phyloP scores from a whole-genome alignment of 1,139 yeast species.

The Taiozyma onychis region DNA sequence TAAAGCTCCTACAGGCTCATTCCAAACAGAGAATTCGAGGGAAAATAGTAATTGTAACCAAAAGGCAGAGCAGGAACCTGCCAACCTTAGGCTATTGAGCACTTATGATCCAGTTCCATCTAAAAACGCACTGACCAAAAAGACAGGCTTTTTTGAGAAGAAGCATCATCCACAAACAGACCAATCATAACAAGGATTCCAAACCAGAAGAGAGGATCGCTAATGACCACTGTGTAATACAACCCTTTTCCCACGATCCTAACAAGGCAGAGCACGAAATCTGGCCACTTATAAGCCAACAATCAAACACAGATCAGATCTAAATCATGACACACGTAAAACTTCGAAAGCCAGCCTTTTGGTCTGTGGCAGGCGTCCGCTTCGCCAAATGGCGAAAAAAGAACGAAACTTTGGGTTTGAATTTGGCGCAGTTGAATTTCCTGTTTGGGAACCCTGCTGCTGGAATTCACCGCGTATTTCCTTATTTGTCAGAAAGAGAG shows the following conservation, averaged over 20 bases:
- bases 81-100: no score
- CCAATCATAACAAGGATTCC: neutral
- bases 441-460: neutral
- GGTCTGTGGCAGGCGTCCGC: conserved; percentile 55
- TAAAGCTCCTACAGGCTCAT: neutral
- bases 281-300: neutral
- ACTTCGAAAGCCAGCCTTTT: neutral
- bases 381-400: conserved; percentile 58
- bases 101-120: no score
- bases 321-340: neutral
- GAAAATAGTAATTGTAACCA: neutral
- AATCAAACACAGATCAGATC: neutral
- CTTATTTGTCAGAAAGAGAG: neutral
- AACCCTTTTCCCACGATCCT: neutral
- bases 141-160: neutral
- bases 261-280: neutral
- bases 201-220: neutral
- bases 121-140: neutral
- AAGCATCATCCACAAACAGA: no score
- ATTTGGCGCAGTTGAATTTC: neutral
- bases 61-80: no score
- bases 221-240: neutral
- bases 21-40: neutral
- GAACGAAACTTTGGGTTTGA: neutral
- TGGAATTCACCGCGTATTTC: neutral